A percentile compares a stretch with the other conserved stretches of the same genome.
Conservation (phyloP, 2,329 filamentous ascomycete genomes). For the Alternaria rosae region DNA sequence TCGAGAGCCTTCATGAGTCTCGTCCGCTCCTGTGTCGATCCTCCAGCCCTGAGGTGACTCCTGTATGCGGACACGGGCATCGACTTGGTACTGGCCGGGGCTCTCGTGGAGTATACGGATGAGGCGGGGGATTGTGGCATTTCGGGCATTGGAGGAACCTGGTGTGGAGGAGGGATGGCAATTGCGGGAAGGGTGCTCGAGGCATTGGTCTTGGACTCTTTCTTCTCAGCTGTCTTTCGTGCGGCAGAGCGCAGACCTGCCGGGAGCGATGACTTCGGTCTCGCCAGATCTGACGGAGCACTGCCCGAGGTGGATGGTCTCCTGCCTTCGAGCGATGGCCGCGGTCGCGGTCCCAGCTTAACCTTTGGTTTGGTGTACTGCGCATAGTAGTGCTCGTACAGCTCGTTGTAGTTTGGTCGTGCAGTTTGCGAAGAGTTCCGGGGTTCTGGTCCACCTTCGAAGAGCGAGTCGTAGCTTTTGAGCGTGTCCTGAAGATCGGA, state of each 20-base stretch:
- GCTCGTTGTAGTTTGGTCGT: conserved; percentile 50
- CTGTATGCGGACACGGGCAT: conserved; percentile 51
- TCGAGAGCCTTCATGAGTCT: conserved; percentile 94
- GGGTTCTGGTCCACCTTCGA: conserved; percentile 51
- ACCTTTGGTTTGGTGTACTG: conserved; percentile 77
- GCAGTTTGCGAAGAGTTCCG: conserved; percentile 53
- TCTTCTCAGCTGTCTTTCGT: conserved; percentile 39
- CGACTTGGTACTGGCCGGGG: conserved; percentile 53
- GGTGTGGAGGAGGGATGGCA: conserved; percentile 42
- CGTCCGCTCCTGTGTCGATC: conserved; percentile 88
- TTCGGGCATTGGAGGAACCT: conserved; percentile 46
- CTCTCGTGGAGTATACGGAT: conserved; percentile 48
- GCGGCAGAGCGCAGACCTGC: conserved; percentile 71
- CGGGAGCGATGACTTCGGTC: conserved; percentile 81
- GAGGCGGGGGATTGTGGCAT: conserved; percentile 48
- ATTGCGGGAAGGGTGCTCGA: conserved; percentile 38
- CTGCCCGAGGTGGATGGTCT: conserved; percentile 66
- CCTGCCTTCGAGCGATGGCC: conserved; percentile 75
- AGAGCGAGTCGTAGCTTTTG: conserved; percentile 45
- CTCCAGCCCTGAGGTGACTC: conserved; percentile 52
- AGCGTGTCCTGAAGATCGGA: conserved; percentile 36
- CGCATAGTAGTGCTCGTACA: conserved; percentile 58
- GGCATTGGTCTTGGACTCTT: conserved; percentile 48
- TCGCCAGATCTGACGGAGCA: conserved; percentile 55
- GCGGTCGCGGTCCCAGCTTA: conserved; percentile 85